Conservation (phyloP, 352 stramenopile genomes). For the Phytophthora quininea region DNA sequence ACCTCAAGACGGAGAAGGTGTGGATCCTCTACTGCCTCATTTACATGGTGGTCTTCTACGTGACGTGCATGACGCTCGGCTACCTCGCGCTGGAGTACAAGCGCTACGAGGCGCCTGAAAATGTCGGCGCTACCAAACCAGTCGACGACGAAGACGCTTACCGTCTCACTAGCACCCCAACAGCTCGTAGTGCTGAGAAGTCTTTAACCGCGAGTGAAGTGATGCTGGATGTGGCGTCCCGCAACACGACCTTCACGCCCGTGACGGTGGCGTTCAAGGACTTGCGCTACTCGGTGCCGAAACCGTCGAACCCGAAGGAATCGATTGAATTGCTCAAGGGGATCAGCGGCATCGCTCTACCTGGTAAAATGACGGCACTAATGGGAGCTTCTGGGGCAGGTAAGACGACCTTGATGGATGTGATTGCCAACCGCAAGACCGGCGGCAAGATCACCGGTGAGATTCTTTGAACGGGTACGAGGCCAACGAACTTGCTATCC, state of each 20-base stretch:
- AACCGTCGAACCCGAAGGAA: not conserved
- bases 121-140: not conserved
- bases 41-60: slow-evolving; percentile 20
- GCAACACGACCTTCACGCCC: not conserved
- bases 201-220: not conserved
- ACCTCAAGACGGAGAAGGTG: slow-evolving; percentile 12
- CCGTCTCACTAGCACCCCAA: not conserved
- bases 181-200: not conserved
- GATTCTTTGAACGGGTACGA: slow-evolving; percentile 48
- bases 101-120: slow-evolving; percentile 20
- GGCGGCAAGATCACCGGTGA: slow-evolving; percentile 24
- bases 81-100: slow-evolving; percentile 31
- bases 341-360: not conserved
- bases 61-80: slow-evolving; percentile 22
- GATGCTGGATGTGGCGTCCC: not conserved
- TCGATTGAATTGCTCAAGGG: not conserved
- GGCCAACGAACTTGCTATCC: slow-evolving; percentile 40
- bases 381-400: not conserved
- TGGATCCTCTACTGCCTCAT: slow-evolving; percentile 22
- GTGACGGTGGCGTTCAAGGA: slow-evolving; percentile 8
- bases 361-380: not conserved
- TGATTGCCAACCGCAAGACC: slow-evolving; percentile 1
- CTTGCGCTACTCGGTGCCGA: slow-evolving; percentile 16
- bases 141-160: not conserved
- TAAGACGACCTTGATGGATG: slow-evolving; percentile 2